These are phyloP conservation scores for Aspergillus coremiiformis DNA, from an alignment of 495 filamentous ascomycete genomes.

Conservation along the genomic window DNA sequence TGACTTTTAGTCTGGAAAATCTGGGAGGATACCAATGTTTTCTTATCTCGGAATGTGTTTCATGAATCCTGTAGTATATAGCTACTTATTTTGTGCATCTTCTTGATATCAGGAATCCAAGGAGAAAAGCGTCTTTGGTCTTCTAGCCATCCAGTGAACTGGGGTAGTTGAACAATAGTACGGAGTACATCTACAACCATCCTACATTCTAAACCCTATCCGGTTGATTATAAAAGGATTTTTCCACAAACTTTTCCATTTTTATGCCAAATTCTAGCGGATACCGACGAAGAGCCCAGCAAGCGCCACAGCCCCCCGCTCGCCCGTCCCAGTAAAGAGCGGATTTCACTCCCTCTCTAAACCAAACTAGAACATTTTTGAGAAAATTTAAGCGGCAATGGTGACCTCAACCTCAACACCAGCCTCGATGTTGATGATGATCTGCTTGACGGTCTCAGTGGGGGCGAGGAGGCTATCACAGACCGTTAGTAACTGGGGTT, in stretches of 20 bases:
- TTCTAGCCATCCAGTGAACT: background rate
- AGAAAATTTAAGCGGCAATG: conserved; percentile 77
- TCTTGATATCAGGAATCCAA: background rate
- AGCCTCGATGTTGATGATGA: conserved; percentile 99
- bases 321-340: conserved; percentile 14
- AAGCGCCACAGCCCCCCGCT: conserved; percentile 12
- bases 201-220: background rate
- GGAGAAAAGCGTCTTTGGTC: background rate
- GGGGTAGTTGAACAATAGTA: background rate
- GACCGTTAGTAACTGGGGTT: background rate
- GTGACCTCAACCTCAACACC: conserved; percentile 99
- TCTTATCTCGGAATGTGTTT: background rate
- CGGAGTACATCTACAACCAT: too few relatives aligned
- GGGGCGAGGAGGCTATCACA: conserved; percentile 78
- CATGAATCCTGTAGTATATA: background rate
- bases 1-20: conserved; percentile 45
- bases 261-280: conserved; percentile 31
- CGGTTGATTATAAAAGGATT: too few relatives aligned
- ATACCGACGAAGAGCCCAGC: conserved; percentile 22
- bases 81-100: background rate
- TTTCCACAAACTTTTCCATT: conserved; percentile 34
- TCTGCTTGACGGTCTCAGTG: conserved; percentile 99
- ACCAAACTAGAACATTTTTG: conserved; percentile 12
- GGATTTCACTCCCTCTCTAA: conserved; percentile 10
- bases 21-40: background rate